Base-by-base conservation (phyloP, 2,329 filamentous ascomycete genomes). In the Graphiopsis chlorocephala region DNA sequence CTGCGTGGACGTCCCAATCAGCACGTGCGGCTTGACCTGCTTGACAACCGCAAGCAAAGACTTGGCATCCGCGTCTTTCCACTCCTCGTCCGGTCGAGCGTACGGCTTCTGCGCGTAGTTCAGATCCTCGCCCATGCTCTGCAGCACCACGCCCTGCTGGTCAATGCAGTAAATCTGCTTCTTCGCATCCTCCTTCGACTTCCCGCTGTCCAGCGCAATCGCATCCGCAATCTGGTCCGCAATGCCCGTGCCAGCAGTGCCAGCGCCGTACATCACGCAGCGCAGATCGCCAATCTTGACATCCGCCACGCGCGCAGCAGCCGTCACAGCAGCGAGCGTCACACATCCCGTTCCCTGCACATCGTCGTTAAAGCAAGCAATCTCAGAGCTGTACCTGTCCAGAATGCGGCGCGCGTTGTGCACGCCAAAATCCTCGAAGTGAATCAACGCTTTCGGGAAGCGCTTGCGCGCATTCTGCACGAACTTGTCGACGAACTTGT, bases 361-460 rank as follows among this genome's bases (percentile, higher is more conserved):
- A 74, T 96, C 92, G 65, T 96, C 93, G 72, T 96, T 96, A 82
- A 97, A 96, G 75, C 92, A 96, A 0, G 92, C 84, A 8, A 94
- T 88, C 58, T 90, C 73, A 0, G 88, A 83, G 0, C 89, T 85
- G 71, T 95, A 96, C 38, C 83, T 85, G 66, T 96, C 90, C 0
- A 96, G 82, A 2, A 96, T 85, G 3, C 90, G 85, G 31, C 90
- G 83, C 0, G 91, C 90, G 72, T 96, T 96, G 1, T 77, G 77
- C 0, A 96, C 78, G 0, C 92, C 92, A 78, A 96, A 96, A 73
- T 96, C 93, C 72, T 96, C 74, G 73, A 96, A 96, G 72, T 96
- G 92, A 23, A 96, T 89, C 71, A 93, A 94, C 0, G 93, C 92
- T 53, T 84, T 87, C 0, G 93, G 93, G 66, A 89, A 96, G 1